A percentile compares a stretch with the other conserved stretches of the same genome.
Evolutionary conservation across 108 stramenopile genomes (phyloP).

Genomic region (Nitzschia inconspicua): DNA sequence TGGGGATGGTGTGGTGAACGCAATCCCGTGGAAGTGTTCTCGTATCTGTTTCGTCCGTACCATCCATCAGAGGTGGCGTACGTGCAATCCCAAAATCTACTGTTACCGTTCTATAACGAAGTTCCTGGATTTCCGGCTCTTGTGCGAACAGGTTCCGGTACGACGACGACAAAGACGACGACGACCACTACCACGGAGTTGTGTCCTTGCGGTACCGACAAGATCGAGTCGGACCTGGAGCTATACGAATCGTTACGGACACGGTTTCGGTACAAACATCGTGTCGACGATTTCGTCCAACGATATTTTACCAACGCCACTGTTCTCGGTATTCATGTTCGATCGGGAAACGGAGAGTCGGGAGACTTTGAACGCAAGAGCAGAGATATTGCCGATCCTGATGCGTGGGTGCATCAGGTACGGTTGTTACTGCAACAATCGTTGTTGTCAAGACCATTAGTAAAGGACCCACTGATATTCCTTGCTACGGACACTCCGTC

Average conservation of each 20-base stretch:
- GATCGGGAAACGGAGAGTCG: constrained; percentile 52
- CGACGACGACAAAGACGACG: background rate
- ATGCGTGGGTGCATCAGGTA: constrained; percentile 9
- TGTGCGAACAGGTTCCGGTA: too few relatives aligned
- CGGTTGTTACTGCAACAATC: constrained; percentile 2
- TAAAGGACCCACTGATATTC: constrained; percentile 20
- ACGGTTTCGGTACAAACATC: constrained; percentile 20
- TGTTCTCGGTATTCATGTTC: constrained; percentile 54
- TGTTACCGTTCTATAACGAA: constrained; percentile 26
- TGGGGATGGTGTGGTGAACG: constrained; percentile 32
- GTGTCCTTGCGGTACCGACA: constrained; percentile 19
- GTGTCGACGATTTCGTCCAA: constrained; percentile 17
- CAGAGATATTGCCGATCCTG: constrained; percentile 27
- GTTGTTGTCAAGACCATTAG: background rate
- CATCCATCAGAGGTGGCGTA: constrained; percentile 1
- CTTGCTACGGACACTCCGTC: constrained; percentile 50
- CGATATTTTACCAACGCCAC: constrained; percentile 1
- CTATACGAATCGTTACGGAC: constrained; percentile 18
- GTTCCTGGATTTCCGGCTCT: constrained; percentile 19
- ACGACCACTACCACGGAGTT: too few relatives aligned
- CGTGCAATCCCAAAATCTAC: background rate
- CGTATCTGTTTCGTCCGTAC: constrained; percentile 18
- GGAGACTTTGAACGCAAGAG: constrained; percentile 37
- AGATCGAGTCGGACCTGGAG: constrained; percentile 26
- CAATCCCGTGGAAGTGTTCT: constrained; percentile 27